Conservation (phyloP, 169 alveolate genomes). For the Amoebophrya sp. region DNA sequence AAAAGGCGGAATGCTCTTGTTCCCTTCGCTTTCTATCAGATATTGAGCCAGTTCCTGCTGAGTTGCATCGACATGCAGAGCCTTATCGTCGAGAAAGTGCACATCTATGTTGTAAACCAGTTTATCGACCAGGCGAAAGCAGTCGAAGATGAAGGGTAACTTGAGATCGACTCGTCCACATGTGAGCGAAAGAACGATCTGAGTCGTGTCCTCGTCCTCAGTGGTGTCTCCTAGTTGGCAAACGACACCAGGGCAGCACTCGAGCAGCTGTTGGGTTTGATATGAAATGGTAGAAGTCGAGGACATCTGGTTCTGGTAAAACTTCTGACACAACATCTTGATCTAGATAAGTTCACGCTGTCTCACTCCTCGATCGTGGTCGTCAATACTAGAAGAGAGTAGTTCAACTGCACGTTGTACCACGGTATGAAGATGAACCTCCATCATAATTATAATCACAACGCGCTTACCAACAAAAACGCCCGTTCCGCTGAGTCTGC, state of each 20-base stretch:
- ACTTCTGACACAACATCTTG: background rate
- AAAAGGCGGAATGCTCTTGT: background rate
- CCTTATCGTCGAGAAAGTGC: background rate
- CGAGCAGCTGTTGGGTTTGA: background rate
- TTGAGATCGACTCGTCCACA: background rate
- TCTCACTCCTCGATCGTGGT: background rate
- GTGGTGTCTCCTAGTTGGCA: background rate
- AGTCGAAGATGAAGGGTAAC: background rate
- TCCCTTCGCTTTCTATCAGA: background rate
- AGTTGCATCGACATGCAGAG: background rate
- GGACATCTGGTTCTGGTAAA: background rate
- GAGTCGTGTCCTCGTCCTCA: background rate
- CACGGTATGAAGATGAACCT: too few relatives aligned
- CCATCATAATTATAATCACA: background rate
- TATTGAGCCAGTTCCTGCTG: background rate
- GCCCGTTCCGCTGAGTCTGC: background rate
- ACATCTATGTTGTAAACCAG: background rate
- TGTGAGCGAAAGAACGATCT: background rate
- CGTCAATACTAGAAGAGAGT: background rate
- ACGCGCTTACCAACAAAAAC: background rate
- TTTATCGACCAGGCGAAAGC: slow-evolving; percentile 11
- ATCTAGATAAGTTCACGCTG: background rate
- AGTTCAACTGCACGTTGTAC: too few relatives aligned
- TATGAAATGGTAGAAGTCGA: background rate
- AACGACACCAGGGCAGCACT: background rate